These are phyloP conservation scores for Macrocystidia cucumis DNA, from an alignment of 1,284 basidiomycete genomes.

Conservation along the genomic window DNA sequence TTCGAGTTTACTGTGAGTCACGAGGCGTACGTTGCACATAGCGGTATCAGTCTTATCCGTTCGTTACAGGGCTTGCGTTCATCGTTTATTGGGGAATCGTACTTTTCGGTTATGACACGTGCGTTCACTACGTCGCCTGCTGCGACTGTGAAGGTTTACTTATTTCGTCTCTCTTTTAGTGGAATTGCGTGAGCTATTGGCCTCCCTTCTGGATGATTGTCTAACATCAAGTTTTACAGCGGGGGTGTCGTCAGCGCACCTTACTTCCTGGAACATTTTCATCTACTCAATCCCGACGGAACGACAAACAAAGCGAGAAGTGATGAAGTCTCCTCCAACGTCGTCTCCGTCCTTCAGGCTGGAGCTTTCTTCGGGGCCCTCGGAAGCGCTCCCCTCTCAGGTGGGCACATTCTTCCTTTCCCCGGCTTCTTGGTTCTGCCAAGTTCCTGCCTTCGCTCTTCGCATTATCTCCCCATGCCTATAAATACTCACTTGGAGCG, in stretches of 20 bases:
- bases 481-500: neutral
- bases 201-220: slow-evolving; percentile 1
- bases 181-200: neutral
- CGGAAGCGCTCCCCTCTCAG: slow-evolving; percentile 44
- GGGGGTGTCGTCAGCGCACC: slow-evolving; percentile 59
- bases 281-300: slow-evolving; percentile 37
- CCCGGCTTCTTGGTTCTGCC: neutral
- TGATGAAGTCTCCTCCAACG: slow-evolving; percentile 42
- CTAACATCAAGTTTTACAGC: slow-evolving; percentile 58
- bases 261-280: slow-evolving; percentile 59
- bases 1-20: slow-evolving; percentile 12
- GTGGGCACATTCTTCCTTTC: slow-evolving; percentile 23
- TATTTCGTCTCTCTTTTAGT: neutral
- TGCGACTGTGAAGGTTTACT: neutral
- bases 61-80: slow-evolving; percentile 41
- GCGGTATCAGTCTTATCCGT: neutral
- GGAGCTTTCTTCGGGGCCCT: slow-evolving; percentile 79
- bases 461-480: neutral
- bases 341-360: slow-evolving; percentile 71
- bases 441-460: neutral
- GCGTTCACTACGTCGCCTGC: slow-evolving; percentile 10
- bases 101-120: slow-evolving; percentile 57
- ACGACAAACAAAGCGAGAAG: slow-evolving; percentile 23
- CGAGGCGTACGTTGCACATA: neutral
- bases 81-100: slow-evolving; percentile 57